These are phyloP conservation scores for Aspergillus pseudonomiae DNA, from an alignment of 2,329 filamentous ascomycete genomes.

Conservation along the genomic window DNA sequence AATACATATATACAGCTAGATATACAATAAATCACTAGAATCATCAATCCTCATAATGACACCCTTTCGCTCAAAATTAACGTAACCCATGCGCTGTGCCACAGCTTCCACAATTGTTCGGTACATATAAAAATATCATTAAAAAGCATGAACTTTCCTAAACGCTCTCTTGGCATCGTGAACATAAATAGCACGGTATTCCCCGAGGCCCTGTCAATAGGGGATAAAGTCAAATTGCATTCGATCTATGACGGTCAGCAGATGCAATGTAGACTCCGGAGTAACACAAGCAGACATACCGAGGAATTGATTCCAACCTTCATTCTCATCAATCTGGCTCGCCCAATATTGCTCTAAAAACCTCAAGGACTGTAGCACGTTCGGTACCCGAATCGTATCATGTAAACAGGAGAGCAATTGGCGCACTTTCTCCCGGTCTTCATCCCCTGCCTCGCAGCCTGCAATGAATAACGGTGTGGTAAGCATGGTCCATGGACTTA, in stretches of 20 bases:
- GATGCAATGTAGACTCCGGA: slow-evolving; percentile 2
- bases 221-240: slow-evolving; percentile 33
- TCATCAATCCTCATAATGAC: neutral
- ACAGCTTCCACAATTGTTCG: neutral
- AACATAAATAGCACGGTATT: slow-evolving; percentile 5
- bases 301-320: slow-evolving; percentile 44
- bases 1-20: neutral
- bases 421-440: slow-evolving; percentile 39
- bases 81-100: neutral
- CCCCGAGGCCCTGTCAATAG: slow-evolving; percentile 11
- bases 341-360: slow-evolving; percentile 45
- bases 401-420: slow-evolving; percentile 38
- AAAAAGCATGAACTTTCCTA: neutral
- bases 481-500: slow-evolving; percentile 47
- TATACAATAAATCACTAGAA: neutral
- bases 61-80: neutral
- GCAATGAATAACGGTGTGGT: slow-evolving; percentile 50
- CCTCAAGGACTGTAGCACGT: slow-evolving; percentile 45
- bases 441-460: slow-evolving; percentile 43
- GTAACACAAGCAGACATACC: slow-evolving; percentile 27
- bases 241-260: slow-evolving; percentile 28
- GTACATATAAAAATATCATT: neutral
- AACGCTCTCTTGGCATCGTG: slow-evolving; percentile 11
- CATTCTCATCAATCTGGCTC: slow-evolving; percentile 35
- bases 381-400: slow-evolving; percentile 45